Base-by-base conservation (phyloP, 192 early-diverging fungal genomes). In the Backusella liffmaniae region DNA sequence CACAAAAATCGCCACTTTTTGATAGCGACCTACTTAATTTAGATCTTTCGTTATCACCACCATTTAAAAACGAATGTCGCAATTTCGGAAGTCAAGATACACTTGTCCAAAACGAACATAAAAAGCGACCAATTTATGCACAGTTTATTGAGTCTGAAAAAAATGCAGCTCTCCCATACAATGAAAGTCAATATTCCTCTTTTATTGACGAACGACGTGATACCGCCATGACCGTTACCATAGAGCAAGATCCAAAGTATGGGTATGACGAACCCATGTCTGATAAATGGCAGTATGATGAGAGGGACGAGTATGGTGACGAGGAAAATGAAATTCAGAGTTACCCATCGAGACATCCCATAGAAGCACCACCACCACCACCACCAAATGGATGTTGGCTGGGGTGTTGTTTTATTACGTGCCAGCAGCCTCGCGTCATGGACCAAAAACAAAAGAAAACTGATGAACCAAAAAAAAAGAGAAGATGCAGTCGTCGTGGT, bases 41-140 rank as follows among this genome's bases (percentile, higher is more conserved):
- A n/a, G 39, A 72, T 29, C 73, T 74, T 42, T 74, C 62, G 16
- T 13, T 73, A 23, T 18, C 53, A 21, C 15, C 53, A 2, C 5
- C 53, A 4, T 7, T 51, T 41, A n/a, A 30, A 7, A 39, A 39
- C 0, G 15, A 15, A n/a, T 21, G 56, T 15, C 76, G 76, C 2
- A 53, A 53, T 1, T 77, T 42, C 29, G 76, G 76, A 30, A 77
- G 76, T 30, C 76, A 77, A 65, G 76, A 77, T 5, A 77, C 76
- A 42, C 67, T 77, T 21, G 76, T 77, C 6, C 72, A 73, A 59
- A 49, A 12, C 56, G 21, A 62, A 29, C 9, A 73, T 6, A 35
- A 46, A 65, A 73, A 73, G 32, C 41, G 21, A 37, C 70, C 70
- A 16, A 72, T 72, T 30, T 72, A 72, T 49, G 37, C 70, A 72